Evolutionary conservation across 768 basidiomycete species (phyloP), one percentile per base, ranked within the genome.

Genomic region (Boletus pseudo-olivaceus): DNA sequence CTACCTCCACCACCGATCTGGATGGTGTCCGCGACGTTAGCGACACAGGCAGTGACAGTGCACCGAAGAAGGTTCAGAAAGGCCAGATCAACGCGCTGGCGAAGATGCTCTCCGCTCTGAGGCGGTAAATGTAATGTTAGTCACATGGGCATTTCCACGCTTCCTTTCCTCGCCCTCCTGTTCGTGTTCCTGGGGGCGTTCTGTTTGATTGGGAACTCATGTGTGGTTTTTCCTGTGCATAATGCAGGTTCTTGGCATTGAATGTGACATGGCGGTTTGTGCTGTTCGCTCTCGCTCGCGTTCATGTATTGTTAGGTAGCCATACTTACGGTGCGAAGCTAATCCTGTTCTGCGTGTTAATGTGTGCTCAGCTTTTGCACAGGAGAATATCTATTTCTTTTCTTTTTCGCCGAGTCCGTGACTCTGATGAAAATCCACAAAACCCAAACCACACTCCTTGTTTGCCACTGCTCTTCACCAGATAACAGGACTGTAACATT

Each of bases 71-170:
- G 75, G 87, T 90, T 65, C 86, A 91, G 76, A 93, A 87, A 72
- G 89, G 87, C 45, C 93, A 94, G 77, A 93, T 93, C 74, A 85
- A 86, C 64, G 82, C 90, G 39, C 77, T 95, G 63, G 92, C 92
- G 54, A 94, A 94, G 84, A 91, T 95, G 90, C 75, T 94, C 54
- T 90, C 85, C 53, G 87, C 88, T 48, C 71, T 90, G 72, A 79
- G 87, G 65, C 85, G 85, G 65, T 88, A 50, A 68, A 59, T 66
- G 64, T 64, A 60, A 68, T 58, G 66, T 63, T 65, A 61, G 68
- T 68, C 34, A 47, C 53, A 66, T 53, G 44, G 54, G 56, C 51
- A 44, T 47, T 63, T 23, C 39, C 17, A 30, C 9, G 26, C 27
- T 19, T 26, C 35, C 35, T 19, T 39, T 42, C 12, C 29, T 32